These are phyloP conservation scores for Erythrobasidium yunnanense DNA, from an alignment of 768 basidiomycete genomes.

Conservation along the genomic window DNA sequence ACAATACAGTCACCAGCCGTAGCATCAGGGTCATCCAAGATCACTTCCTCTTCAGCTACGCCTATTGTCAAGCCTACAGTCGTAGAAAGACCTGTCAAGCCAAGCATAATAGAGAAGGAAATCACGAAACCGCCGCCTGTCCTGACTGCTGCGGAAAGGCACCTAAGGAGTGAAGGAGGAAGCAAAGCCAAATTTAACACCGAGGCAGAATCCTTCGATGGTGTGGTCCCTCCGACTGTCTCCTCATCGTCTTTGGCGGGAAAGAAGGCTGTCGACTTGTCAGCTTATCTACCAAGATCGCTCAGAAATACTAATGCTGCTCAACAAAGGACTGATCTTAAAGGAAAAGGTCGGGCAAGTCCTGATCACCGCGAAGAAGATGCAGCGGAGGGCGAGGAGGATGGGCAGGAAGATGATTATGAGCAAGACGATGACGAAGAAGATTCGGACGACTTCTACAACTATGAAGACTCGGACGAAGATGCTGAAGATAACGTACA, in stretches of 20 bases:
- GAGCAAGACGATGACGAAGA: constrained; percentile 8
- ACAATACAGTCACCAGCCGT: constrained; percentile 7
- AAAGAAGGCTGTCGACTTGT: constrained; percentile 3
- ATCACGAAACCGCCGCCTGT: constrained; percentile 21
- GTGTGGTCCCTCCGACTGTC: neutral
- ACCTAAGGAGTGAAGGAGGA: neutral
- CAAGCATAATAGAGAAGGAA: constrained; percentile 7
- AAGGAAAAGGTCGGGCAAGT: neutral
- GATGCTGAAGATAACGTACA: constrained; percentile 24
- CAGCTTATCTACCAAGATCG: constrained; percentile 16
- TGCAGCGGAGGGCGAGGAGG: neutral
- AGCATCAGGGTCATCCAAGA: neutral
- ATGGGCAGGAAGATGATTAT: neutral
- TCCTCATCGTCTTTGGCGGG: too few species aligned
- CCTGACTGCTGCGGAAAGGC: constrained; percentile 13
- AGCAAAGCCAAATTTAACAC: too few species aligned
- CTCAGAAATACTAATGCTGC: neutral
- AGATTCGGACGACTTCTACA: neutral
- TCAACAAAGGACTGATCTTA: neutral
- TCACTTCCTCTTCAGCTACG: neutral
- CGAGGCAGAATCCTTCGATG: constrained; percentile 10
- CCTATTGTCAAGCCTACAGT: neutral
- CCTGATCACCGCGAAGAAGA: neutral
- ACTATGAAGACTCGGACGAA: constrained; percentile 8
- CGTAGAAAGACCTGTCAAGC: neutral